Conservation (phyloP, 2,329 filamentous ascomycete genomes). For the Magnaporthiopsis poae region DNA sequence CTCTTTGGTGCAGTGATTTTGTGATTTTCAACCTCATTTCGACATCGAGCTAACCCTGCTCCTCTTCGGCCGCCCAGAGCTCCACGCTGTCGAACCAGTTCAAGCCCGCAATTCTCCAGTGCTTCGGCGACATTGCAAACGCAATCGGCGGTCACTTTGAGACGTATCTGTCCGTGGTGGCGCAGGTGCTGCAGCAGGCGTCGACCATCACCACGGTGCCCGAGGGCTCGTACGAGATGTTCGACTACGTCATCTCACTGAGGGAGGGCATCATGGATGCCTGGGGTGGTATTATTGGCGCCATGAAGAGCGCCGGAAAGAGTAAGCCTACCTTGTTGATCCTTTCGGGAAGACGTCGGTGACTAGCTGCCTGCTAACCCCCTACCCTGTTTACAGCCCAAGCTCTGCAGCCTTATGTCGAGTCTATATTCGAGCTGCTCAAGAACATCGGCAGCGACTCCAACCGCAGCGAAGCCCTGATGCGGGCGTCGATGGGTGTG, state of each 20-base stretch:
- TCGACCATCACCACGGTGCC: conserved; percentile 67
- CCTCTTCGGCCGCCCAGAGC: conserved; percentile 42
- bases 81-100: conserved; percentile 85
- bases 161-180: conserved; percentile 84
- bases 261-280: conserved; percentile 98
- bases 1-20: conserved; percentile 11
- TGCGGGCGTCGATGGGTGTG: conserved; percentile 93
- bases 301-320: conserved; percentile 76
- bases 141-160: conserved; percentile 89
- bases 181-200: conserved; percentile 87
- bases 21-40: background rate
- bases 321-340: conserved; percentile 38
- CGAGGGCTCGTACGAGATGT: conserved; percentile 86
- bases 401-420: conserved; percentile 65
- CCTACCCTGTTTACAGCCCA: conserved; percentile 38
- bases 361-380: background rate
- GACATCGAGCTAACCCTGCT: conserved; percentile 21
- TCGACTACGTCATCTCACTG: conserved; percentile 88
- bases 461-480: conserved; percentile 82
- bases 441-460: conserved; percentile 69
- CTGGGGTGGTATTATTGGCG: conserved; percentile 92
- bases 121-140: conserved; percentile 93
- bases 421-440: conserved; percentile 78
- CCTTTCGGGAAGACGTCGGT: background rate
- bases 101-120: conserved; percentile 95